These are phyloP conservation scores for Pseudomonodictys pantanalensis DNA, from an alignment of 495 filamentous ascomycete genomes.

Conservation along the genomic window DNA sequence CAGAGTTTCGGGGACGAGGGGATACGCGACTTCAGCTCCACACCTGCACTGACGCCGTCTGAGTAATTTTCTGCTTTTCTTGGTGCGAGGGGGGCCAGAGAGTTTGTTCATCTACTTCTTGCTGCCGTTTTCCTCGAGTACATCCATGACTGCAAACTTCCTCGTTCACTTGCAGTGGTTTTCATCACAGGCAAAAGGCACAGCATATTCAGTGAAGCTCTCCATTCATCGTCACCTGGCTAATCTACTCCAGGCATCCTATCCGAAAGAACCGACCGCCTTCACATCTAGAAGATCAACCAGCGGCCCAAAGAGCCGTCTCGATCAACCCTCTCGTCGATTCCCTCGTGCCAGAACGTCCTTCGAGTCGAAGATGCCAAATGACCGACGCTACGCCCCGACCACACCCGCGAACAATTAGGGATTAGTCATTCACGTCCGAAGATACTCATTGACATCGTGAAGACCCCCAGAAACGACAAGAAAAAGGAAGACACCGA, in stretches of 20 bases:
- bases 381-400: not conserved
- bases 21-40: no score
- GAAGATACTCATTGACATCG: not conserved
- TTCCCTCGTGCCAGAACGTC: not conserved
- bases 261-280: not conserved
- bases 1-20: no score
- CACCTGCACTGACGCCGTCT: no score
- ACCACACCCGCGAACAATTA: not conserved
- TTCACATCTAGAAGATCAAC: not conserved
- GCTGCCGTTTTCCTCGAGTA: no score
- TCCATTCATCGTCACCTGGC: no score
- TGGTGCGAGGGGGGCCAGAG: no score
- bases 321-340: not conserved
- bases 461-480: not conserved
- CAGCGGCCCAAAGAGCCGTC: not conserved
- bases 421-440: not conserved
- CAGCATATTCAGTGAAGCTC: not conserved
- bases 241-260: not conserved
- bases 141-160: no score
- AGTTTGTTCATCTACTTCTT: no score
- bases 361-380: not conserved
- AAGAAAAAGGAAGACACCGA: not conserved
- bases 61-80: no score
- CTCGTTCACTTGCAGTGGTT: no score
- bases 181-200: not conserved